Percentiles rank a stretch among this genome's conserved stretches.
Conservation (phyloP, 106 monocot genomes). For the Phalaenopsis equestris region DNA sequence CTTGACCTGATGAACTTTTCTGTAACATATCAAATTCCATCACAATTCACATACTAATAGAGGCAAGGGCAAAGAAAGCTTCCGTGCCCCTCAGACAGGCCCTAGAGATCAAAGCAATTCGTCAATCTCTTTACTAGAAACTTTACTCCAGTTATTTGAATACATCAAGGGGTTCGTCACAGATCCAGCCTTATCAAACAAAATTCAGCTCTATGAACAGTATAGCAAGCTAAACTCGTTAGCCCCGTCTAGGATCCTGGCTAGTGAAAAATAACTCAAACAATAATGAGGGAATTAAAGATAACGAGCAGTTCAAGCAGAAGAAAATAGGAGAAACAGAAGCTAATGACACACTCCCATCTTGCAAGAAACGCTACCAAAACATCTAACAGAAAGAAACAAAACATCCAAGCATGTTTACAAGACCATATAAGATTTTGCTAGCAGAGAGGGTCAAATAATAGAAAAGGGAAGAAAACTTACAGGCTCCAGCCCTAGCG, state of each 20-base stretch:
- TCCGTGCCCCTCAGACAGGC: neutral
- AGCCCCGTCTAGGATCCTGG: neutral
- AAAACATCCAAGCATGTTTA: neutral
- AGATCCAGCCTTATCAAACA: neutral
- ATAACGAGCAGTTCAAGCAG: neutral
- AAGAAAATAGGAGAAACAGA: neutral
- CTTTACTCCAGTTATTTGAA: neutral
- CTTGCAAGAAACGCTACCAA: neutral
- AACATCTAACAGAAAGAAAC: neutral
- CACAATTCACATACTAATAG: neutral
- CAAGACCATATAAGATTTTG: neutral
- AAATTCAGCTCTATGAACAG: neutral
- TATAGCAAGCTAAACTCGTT: neutral
- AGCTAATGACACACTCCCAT: neutral
- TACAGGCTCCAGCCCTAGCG: neutral
- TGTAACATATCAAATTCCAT: neutral
- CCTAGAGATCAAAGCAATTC: neutral
- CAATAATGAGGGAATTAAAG: neutral
- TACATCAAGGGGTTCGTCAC: neutral
- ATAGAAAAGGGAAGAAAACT: neutral
- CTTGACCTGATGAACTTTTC: too few relatives aligned
- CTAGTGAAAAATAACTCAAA: neutral
- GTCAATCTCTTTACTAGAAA: neutral
- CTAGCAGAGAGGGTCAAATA: neutral
- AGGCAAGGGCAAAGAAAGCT: neutral